Evolutionary conservation across 1,284 basidiomycete species (phyloP).

Genomic region (Ceratorhiza oryzae-sativae): DNA sequence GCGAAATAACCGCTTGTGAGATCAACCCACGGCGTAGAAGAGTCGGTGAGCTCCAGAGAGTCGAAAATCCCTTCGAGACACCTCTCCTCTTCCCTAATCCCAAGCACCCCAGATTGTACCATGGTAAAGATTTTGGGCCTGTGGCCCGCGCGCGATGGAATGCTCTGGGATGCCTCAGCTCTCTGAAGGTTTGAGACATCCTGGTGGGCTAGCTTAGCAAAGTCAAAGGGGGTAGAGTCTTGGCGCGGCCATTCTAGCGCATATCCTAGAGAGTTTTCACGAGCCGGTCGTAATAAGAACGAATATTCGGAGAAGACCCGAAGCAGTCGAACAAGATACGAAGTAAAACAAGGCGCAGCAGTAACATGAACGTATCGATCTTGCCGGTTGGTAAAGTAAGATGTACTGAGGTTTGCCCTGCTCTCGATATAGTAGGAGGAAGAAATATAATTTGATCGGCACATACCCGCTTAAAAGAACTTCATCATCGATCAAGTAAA

Average conservation of each 20-base stretch:
- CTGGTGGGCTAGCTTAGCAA: background rate
- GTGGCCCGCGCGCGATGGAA: background rate
- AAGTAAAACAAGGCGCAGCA: constrained; percentile 67
- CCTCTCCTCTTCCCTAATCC: constrained; percentile 81
- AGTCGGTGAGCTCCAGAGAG: constrained; percentile 44
- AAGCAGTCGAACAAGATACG: constrained; percentile 86
- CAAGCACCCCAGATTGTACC: constrained; percentile 85
- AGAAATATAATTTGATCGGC: constrained; percentile 4
- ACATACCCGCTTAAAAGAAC: constrained; percentile 92
- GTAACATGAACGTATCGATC: constrained; percentile 89
- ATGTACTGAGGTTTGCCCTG: constrained; percentile 93
- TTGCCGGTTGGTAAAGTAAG: constrained; percentile 95
- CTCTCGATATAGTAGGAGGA: constrained; percentile 32
- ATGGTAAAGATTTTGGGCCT: constrained; percentile 71
- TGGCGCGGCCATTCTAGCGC: constrained; percentile 11
- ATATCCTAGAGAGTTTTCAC: constrained; percentile 37
- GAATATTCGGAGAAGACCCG: constrained; percentile 75
- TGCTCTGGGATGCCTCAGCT: background rate
- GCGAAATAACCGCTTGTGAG: constrained; percentile 97
- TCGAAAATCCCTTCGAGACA: constrained; percentile 67
- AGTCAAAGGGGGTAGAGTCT: constrained; percentile 10
- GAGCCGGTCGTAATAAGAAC: constrained; percentile 63
- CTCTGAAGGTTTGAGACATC: background rate
- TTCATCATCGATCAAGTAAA: constrained; percentile 92
- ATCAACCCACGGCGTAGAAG: constrained; percentile 53